Percentiles rank a stretch among this genome's conserved stretches.
phyloP scores from a whole-genome alignment of 1,284 basidiomycete species.

The Vanrija sp. region DNA sequence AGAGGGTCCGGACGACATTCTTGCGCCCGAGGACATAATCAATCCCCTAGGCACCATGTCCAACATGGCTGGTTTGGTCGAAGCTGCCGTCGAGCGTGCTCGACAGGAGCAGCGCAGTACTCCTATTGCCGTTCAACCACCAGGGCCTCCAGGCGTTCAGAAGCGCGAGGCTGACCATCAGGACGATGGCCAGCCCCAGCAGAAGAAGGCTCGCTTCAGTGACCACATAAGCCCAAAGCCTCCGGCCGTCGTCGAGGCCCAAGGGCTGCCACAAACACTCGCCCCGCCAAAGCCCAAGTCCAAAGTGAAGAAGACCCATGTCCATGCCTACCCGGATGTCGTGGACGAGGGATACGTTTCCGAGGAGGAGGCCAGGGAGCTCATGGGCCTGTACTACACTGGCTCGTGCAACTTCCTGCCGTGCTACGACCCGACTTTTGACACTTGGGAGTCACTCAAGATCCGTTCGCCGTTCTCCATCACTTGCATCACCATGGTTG shows the following conservation, averaged over 20 bases:
- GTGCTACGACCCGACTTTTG: slow-evolving; percentile 69
- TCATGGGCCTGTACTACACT: slow-evolving; percentile 78
- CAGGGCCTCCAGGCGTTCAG: neutral
- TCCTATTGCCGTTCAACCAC: neutral
- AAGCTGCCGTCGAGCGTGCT: slow-evolving; percentile 47
- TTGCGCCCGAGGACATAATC: slow-evolving; percentile 42
- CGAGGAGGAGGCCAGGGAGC: slow-evolving; percentile 72
- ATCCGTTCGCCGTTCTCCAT: slow-evolving; percentile 46
- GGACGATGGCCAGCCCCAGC: neutral
- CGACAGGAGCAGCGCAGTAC: slow-evolving; percentile 31
- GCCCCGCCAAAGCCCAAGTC: slow-evolving; percentile 24
- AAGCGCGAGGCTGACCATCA: slow-evolving; percentile 4
- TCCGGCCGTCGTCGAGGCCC: slow-evolving; percentile 30
- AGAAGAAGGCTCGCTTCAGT: slow-evolving; percentile 27
- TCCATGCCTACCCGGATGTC: slow-evolving; percentile 46
- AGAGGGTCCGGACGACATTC: slow-evolving; percentile 37
- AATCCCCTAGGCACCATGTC: slow-evolving; percentile 45
- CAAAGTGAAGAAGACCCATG: slow-evolving; percentile 33
- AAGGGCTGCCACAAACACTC: slow-evolving; percentile 31
- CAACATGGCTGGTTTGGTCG: slow-evolving; percentile 48
- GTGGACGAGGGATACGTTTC: slow-evolving; percentile 59
- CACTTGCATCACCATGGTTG: slow-evolving; percentile 83
- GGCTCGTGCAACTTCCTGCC: slow-evolving; percentile 83
- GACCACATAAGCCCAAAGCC: neutral
- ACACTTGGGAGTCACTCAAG: slow-evolving; percentile 65